Percentiles rank a stretch among this genome's conserved stretches.
Evolutionary conservation across 2,329 filamentous ascomycete species (phyloP).

Genomic region (Aspergillus ochraceus): DNA sequence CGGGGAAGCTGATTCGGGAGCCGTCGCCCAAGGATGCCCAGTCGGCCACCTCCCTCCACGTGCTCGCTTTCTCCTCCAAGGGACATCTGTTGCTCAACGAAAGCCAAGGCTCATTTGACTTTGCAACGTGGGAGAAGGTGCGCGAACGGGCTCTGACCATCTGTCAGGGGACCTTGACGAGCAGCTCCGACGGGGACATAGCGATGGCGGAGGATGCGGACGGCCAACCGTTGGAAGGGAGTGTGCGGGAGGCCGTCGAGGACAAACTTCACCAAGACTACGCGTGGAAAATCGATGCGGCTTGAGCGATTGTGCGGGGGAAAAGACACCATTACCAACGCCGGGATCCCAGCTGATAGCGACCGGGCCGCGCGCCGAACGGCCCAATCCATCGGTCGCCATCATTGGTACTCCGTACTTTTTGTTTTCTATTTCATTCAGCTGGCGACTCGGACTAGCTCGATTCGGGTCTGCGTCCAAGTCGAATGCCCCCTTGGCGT

Average conservation of each 20-base stretch:
- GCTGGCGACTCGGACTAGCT: neutral
- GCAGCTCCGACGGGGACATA: constrained; percentile 44
- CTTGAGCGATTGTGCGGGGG: constrained; percentile 23
- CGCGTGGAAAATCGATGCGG: constrained; percentile 38
- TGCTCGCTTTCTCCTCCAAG: constrained; percentile 76
- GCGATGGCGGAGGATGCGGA: constrained; percentile 43
- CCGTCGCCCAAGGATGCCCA: constrained; percentile 65
- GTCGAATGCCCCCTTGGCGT: neutral
- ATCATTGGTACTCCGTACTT: no score
- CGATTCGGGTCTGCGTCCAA: no score
- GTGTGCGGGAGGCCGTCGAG: constrained; percentile 63
- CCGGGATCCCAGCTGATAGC: neutral
- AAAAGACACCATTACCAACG: neutral
- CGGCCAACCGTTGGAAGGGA: constrained; percentile 53
- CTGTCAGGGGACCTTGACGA: constrained; percentile 56
- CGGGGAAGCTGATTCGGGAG: constrained; percentile 52
- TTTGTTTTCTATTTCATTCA: neutral
- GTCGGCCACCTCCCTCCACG: constrained; percentile 70
- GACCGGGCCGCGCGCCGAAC: neutral
- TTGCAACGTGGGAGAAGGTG: constrained; percentile 72
- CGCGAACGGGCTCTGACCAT: constrained; percentile 64
- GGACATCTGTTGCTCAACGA: constrained; percentile 74
- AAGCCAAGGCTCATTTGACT: constrained; percentile 76
- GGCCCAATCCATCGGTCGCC: no score
- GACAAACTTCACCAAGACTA: constrained; percentile 51